A percentile compares a stretch with the other conserved stretches of the same genome.
Conservation (phyloP, 306 rosid genomes). For the Pterocarpus macrocarpus region DNA sequence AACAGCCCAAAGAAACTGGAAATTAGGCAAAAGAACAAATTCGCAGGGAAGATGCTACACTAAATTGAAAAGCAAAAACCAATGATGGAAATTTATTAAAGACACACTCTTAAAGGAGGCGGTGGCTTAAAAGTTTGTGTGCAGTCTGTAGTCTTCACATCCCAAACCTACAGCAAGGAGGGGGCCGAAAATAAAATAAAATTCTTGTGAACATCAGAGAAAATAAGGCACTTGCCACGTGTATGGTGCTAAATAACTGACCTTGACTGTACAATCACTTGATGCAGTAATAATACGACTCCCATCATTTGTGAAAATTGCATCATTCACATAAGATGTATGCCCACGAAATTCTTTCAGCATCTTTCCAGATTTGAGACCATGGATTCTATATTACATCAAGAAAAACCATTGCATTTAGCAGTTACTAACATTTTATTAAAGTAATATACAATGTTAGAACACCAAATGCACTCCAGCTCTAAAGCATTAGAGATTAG, state of each 20-base stretch:
- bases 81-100: slow-evolving; percentile 3
- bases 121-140: slow-evolving; percentile 98
- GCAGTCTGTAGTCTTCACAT: slow-evolving; percentile 87
- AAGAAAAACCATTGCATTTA: slow-evolving; percentile 37
- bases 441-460: slow-evolving; percentile 14
- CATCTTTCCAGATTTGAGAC: slow-evolving; percentile 92
- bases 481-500: slow-evolving; percentile 5
- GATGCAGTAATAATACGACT: slow-evolving; percentile 93
- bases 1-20: slow-evolving; percentile 49
- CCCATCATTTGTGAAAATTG: slow-evolving; percentile 88
- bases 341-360: slow-evolving; percentile 99
- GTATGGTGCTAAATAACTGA: slow-evolving; percentile 45
- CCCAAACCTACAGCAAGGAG: slow-evolving; percentile 79
- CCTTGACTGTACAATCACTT: slow-evolving; percentile 98
- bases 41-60: background rate
- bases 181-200: background rate
- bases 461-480: slow-evolving; percentile 3
- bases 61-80: slow-evolving; percentile 27
- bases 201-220: slow-evolving; percentile 9
- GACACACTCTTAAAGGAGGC: slow-evolving; percentile 87
- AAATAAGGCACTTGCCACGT: slow-evolving; percentile 1
- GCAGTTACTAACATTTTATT: slow-evolving; percentile 24
- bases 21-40: slow-evolving; percentile 40
- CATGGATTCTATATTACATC: slow-evolving; percentile 75
- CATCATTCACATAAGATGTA: slow-evolving; percentile 92